phyloP scores from a whole-genome alignment of 306 rosid genomes.

The Hippophae rhamnoides region DNA sequence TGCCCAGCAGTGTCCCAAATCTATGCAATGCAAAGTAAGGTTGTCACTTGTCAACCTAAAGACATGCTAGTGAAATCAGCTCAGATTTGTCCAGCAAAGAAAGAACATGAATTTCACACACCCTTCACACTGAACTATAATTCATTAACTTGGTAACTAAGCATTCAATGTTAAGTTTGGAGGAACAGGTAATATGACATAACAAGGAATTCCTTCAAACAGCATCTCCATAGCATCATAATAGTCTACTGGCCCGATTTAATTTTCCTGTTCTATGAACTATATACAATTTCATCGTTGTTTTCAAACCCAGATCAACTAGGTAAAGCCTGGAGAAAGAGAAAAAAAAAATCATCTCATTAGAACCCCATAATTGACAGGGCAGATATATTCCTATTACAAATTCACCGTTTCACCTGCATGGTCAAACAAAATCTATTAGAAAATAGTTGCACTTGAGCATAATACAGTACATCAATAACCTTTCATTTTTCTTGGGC shows the following conservation, averaged over 20 bases:
- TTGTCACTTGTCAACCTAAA: conserved; percentile 1
- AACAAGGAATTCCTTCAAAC: neutral
- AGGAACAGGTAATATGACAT: neutral
- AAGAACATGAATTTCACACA: neutral
- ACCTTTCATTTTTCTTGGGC: too few species aligned
- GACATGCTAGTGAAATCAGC: neutral
- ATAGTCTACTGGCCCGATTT: neutral
- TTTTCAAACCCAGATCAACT: neutral
- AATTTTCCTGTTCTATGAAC: neutral
- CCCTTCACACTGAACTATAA: neutral
- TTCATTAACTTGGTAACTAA: neutral
- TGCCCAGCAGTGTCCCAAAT: conserved; percentile 99
- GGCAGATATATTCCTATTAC: neutral
- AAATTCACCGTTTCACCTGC: neutral
- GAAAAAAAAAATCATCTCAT: neutral
- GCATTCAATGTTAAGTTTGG: neutral
- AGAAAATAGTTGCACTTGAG: neutral
- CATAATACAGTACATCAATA: too few species aligned
- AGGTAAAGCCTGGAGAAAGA: neutral
- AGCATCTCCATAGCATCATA: neutral
- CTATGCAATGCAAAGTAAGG: conserved; percentile 24
- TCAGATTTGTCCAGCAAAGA: neutral
- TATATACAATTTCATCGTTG: too few species aligned
- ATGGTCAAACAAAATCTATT: neutral
- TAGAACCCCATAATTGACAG: neutral